Conservation (phyloP, 83 land plant species). For the Isoetes engelmannii region DNA sequence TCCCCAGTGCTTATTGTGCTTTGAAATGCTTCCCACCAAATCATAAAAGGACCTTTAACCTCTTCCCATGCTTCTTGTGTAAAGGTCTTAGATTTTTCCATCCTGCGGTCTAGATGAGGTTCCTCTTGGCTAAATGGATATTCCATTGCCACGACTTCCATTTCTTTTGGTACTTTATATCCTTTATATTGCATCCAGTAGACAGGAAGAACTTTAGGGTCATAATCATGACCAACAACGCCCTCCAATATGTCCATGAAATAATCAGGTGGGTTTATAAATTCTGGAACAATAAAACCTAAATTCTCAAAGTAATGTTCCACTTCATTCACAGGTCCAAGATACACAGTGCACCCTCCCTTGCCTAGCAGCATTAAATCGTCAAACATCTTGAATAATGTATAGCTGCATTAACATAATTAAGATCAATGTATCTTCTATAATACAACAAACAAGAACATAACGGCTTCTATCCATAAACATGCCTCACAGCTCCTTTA, state of each 20-base stretch:
- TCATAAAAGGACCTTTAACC: neutral
- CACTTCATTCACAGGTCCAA: slow-evolving; percentile 4
- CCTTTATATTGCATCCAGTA: slow-evolving; percentile 9
- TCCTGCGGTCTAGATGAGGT: neutral
- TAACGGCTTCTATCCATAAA: too few species aligned
- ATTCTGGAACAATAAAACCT: slow-evolving; percentile 1
- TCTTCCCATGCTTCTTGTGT: slow-evolving; percentile 19
- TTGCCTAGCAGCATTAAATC: slow-evolving; percentile 2
- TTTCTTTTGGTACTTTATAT: neutral
- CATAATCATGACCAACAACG: neutral
- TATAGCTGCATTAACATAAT: neutral
- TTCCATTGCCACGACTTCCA: neutral
- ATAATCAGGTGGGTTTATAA: slow-evolving; percentile 6
- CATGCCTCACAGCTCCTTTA: too few species aligned
- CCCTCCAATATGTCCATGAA: slow-evolving; percentile 8
- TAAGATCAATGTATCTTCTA: neutral
- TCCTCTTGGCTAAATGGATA: neutral
- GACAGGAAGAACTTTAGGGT: neutral
- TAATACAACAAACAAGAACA: too few species aligned
- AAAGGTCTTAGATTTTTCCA: slow-evolving; percentile 1
- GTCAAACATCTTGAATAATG: slow-evolving; percentile 2
- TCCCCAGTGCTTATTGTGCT: slow-evolving; percentile 8
- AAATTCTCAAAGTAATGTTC: neutral
- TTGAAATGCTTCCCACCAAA: slow-evolving; percentile 16
- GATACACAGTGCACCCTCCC: neutral